Evolutionary conservation across 202 grass and related monocot genomes (phyloP).

Genomic region (Saccharum hybrid): DNA sequence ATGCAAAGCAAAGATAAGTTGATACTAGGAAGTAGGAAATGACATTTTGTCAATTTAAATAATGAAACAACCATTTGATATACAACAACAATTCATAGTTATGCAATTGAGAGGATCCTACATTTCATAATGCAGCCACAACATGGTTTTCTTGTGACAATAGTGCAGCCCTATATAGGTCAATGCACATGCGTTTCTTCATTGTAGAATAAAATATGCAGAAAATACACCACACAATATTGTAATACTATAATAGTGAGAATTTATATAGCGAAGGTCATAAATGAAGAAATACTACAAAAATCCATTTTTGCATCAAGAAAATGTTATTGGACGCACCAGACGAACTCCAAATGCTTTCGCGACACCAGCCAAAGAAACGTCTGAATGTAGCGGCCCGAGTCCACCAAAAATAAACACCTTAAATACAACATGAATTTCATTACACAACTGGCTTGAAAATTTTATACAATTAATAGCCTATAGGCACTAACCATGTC

Average conservation of each 20-base stretch:
- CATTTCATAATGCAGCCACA: constrained; percentile 30
- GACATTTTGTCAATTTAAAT: constrained; percentile 1
- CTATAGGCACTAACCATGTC: constrained; percentile 65
- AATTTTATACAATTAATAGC: constrained; percentile 43
- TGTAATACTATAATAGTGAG: neutral
- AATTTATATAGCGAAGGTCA: constrained; percentile 8
- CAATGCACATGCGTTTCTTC: constrained; percentile 30
- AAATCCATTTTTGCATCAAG: constrained; percentile 9
- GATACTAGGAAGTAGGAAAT: constrained; percentile 31
- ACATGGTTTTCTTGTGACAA: constrained; percentile 27
- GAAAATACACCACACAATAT: constrained; percentile 11
- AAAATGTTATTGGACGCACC: constrained; percentile 50
- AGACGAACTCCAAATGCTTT: constrained; percentile 99
- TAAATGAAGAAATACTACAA: constrained; percentile 21
- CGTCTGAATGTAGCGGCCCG: constrained; percentile 89
- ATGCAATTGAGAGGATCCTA: constrained; percentile 28
- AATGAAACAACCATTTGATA: constrained; percentile 34
- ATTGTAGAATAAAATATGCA: constrained; percentile 35
- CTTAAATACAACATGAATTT: constrained; percentile 55
- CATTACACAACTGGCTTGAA: constrained; percentile 30
- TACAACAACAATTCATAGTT: constrained; percentile 25
- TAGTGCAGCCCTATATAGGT: constrained; percentile 19
- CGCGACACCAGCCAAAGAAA: constrained; percentile 86
- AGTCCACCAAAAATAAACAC: constrained; percentile 93
- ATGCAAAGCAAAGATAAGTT: constrained; percentile 44